A percentile compares a stretch with the other conserved stretches of the same genome.
phyloP scores from a whole-genome alignment of 805 yeast genomes.

The Yarrowia yakushimensis region DNA sequence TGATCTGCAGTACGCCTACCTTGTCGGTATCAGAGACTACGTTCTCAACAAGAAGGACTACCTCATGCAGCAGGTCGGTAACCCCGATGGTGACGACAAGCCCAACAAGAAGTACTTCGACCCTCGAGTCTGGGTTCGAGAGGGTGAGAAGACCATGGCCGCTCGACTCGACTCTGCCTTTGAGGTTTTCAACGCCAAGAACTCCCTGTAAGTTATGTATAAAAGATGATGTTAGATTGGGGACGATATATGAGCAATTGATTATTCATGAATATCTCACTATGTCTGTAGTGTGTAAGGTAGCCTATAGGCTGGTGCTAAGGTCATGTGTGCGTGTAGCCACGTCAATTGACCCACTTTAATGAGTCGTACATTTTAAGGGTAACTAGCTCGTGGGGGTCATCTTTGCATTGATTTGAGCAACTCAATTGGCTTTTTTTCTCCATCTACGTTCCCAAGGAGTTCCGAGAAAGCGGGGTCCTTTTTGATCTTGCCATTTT shows the following conservation, averaged over 20 bases:
- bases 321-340: too few relatives aligned
- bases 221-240: constrained; percentile 24
- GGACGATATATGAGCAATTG: constrained; percentile 19
- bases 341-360: neutral
- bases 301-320: neutral
- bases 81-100: constrained; percentile 98
- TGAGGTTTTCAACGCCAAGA: constrained; percentile 62
- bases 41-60: constrained; percentile 94
- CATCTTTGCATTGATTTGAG: neutral
- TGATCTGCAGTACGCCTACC: constrained; percentile 98
- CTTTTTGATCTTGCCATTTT: neutral
- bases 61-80: constrained; percentile 84
- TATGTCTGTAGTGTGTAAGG: neutral
- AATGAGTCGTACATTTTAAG: neutral
- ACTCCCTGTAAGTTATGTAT: constrained; percentile 32
- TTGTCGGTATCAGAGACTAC: constrained; percentile 96
- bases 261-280: neutral
- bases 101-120: constrained; percentile 99
- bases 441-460: neutral
- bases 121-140: constrained; percentile 99
- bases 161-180: constrained; percentile 81
- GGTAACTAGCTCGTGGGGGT: neutral
- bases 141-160: constrained; percentile 98
- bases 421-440: neutral
- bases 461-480: neutral